phyloP scores from a whole-genome alignment of 176 grass and related monocot genomes.

The Musa acuminata region DNA sequence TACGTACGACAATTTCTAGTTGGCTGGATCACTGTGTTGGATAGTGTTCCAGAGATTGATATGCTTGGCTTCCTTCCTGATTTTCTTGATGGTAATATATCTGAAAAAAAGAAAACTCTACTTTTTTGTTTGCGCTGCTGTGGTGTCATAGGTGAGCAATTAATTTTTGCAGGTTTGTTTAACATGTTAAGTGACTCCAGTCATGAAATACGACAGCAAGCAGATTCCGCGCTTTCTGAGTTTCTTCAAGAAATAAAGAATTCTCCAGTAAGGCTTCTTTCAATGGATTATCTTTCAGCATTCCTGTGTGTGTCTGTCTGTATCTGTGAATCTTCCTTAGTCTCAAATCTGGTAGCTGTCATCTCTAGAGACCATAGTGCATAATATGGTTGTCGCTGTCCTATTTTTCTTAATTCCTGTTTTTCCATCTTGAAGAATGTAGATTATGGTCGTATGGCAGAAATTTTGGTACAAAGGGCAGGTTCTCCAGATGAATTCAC shows the following conservation, averaged over 20 bases:
- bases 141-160: constrained; percentile 17
- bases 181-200: constrained; percentile 98
- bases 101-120: not conserved
- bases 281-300: not conserved
- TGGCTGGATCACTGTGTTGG: constrained; percentile 97
- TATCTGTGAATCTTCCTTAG: too few species aligned
- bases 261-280: constrained; percentile 75
- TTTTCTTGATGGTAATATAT: constrained; percentile 93
- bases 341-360: too few species aligned
- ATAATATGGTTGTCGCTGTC: too few species aligned
- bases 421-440: constrained; percentile 57
- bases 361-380: too few species aligned
- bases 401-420: not conserved
- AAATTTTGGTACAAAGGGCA: constrained; percentile 86
- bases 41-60: constrained; percentile 99
- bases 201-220: constrained; percentile 97
- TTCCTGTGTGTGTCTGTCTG: too few species aligned
- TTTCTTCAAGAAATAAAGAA: constrained; percentile 99
- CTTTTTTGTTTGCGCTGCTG: constrained; percentile 7
- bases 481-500: constrained; percentile 86
- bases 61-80: constrained; percentile 99
- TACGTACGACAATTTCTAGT: constrained; percentile 97
- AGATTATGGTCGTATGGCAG: constrained; percentile 99
- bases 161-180: constrained; percentile 63
- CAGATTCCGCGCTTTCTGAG: constrained; percentile 94